Percentiles rank a stretch among this genome's conserved stretches.
Evolutionary conservation across 1,139 yeast genomes (phyloP).

Genomic region (Pichia sp.): DNA sequence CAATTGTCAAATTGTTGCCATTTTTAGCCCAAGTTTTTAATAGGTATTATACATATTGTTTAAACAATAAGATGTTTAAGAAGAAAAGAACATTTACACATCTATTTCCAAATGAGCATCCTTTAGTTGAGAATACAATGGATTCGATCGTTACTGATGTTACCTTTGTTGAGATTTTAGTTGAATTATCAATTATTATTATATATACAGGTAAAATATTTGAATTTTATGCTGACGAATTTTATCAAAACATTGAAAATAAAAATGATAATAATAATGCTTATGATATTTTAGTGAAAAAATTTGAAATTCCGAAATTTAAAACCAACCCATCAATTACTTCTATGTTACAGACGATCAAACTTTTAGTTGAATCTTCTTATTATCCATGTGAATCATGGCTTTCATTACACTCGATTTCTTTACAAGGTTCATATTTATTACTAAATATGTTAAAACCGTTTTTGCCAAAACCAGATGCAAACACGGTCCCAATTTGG

Average conservation of each 20-base stretch:
- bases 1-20: conserved; percentile 20
- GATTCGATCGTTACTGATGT: conserved; percentile 74
- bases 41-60: conserved; percentile 48
- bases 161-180: conserved; percentile 61
- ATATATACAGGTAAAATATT: conserved; percentile 38
- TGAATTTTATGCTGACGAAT: conserved; percentile 7
- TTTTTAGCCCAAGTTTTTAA: conserved; percentile 32
- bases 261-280: conserved; percentile 41
- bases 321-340: conserved; percentile 3
- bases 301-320: conserved; percentile 6
- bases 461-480: conserved; percentile 45
- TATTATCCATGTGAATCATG: conserved; percentile 60
- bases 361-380: conserved; percentile 4
- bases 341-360: conserved; percentile 4
- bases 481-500: conserved; percentile 57
- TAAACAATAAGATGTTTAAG: conserved; percentile 40
- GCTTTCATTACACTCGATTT: conserved; percentile 39
- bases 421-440: conserved; percentile 11
- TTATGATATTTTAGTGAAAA: conserved; percentile 3
- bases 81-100: conserved; percentile 59
- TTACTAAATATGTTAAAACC: conserved; percentile 36
- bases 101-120: conserved; percentile 66
- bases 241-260: conserved; percentile 51
- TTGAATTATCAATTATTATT: conserved; percentile 62
- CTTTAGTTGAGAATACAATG: conserved; percentile 59